Conservation (phyloP, 805 yeast genomes). For the Wickerhamomyces bisporus region DNA sequence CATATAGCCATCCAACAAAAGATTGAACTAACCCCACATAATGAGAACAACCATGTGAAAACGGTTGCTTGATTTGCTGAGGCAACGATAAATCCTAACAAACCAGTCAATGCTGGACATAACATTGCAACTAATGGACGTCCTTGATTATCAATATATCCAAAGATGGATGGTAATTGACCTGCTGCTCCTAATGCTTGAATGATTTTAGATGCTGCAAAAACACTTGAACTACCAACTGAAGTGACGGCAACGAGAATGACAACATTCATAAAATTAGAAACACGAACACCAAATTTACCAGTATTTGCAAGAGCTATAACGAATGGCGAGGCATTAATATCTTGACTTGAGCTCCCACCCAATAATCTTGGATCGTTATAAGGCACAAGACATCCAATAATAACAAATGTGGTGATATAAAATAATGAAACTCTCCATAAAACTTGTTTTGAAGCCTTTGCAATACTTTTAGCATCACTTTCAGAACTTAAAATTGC, state of each 20-base stretch:
- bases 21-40: constrained; percentile 57
- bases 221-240: constrained; percentile 68
- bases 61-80: constrained; percentile 47
- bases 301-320: constrained; percentile 65
- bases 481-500: constrained; percentile 73
- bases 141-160: constrained; percentile 61
- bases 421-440: constrained; percentile 80
- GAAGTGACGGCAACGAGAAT: constrained; percentile 65
- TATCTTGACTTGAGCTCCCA: constrained; percentile 47
- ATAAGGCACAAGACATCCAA: constrained; percentile 70
- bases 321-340: constrained; percentile 77
- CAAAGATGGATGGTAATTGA: constrained; percentile 52
- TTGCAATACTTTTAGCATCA: constrained; percentile 64
- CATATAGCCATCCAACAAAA: constrained; percentile 63
- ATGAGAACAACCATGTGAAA: constrained; percentile 60
- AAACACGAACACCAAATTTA: constrained; percentile 50
- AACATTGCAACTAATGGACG: constrained; percentile 59
- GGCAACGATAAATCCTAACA: constrained; percentile 53
- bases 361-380: constrained; percentile 41
- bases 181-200: constrained; percentile 61
- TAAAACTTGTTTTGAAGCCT: constrained; percentile 63
- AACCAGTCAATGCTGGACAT: constrained; percentile 47
- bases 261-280: constrained; percentile 64
- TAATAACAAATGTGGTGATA: constrained; percentile 49
- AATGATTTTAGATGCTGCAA: constrained; percentile 63